These are phyloP conservation scores for Camellia granthamiana DNA, from an alignment of 148 eudicot species.

Conservation along the genomic window DNA sequence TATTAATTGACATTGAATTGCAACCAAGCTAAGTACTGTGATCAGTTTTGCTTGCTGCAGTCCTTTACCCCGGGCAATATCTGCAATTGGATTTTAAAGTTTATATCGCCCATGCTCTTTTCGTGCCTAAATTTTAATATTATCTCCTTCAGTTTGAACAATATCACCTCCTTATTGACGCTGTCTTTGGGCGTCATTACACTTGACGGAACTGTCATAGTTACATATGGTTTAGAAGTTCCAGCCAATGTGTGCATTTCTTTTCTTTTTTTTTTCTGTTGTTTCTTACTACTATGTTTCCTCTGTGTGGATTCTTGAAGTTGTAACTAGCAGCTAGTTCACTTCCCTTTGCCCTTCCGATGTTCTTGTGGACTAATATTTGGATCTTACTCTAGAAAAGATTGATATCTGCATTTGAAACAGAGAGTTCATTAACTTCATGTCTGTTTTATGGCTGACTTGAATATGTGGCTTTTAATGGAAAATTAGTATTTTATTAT, in stretches of 20 bases:
- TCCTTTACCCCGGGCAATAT: background rate
- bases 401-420: background rate
- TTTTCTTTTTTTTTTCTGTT: background rate
- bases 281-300: too few relatives aligned
- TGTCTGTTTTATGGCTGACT: too few relatives aligned
- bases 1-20: background rate
- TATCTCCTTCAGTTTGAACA: too few relatives aligned
- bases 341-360: background rate
- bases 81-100: background rate
- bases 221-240: background rate
- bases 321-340: background rate
- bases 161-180: background rate
- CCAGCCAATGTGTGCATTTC: background rate
- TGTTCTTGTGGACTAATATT: background rate
- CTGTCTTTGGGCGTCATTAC: background rate
- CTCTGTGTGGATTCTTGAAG: background rate
- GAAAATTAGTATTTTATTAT: background rate
- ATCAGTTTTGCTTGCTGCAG: constrained; percentile 1
- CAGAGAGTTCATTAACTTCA: too few relatives aligned
- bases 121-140: background rate
- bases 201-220: background rate
- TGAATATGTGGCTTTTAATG: background rate
- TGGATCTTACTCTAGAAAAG: background rate
- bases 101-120: background rate
- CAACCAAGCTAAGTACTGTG: background rate